phyloP scores from a whole-genome alignment of 2,329 filamentous ascomycete genomes.

The Claviceps africana region DNA sequence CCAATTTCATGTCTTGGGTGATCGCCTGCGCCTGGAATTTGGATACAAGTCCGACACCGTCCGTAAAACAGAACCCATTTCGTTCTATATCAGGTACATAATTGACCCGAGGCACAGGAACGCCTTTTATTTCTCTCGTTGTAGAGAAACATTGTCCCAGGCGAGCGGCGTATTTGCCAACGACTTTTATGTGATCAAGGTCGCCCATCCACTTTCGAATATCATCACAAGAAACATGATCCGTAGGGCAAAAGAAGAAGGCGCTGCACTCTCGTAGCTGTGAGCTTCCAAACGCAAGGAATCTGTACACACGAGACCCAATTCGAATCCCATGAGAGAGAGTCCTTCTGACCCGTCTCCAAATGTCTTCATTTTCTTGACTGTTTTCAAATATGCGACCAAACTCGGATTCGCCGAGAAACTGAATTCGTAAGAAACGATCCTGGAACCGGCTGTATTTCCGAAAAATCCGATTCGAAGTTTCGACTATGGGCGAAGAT shows the following conservation, averaged over 20 bases:
- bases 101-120: conserved; percentile 42
- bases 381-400: conserved; percentile 42
- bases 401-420: conserved; percentile 61
- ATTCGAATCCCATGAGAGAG: conserved; percentile 69
- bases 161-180: conserved; percentile 83
- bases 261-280: conserved; percentile 85
- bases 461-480: conserved; percentile 75
- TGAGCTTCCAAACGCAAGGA: conserved; percentile 88
- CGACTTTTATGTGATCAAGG: conserved; percentile 63
- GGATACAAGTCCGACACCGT: conserved; percentile 92
- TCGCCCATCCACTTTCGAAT: conserved; percentile 82
- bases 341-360: conserved; percentile 56
- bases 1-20: conserved; percentile 51
- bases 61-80: conserved; percentile 64
- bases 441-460: conserved; percentile 55
- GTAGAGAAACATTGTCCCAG: conserved; percentile 94
- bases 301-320: conserved; percentile 70
- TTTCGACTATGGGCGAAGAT: conserved; percentile 65
- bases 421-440: conserved; percentile 77
- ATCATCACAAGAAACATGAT: conserved; percentile 51
- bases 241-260: conserved; percentile 75
- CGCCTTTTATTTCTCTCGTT: conserved; percentile 57
- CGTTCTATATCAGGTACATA: conserved; percentile 58
- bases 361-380: conserved; percentile 53
- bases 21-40: conserved; percentile 60